These are phyloP conservation scores for Tulasnella sp. DNA, from an alignment of 768 basidiomycete genomes.

Conservation along the genomic window DNA sequence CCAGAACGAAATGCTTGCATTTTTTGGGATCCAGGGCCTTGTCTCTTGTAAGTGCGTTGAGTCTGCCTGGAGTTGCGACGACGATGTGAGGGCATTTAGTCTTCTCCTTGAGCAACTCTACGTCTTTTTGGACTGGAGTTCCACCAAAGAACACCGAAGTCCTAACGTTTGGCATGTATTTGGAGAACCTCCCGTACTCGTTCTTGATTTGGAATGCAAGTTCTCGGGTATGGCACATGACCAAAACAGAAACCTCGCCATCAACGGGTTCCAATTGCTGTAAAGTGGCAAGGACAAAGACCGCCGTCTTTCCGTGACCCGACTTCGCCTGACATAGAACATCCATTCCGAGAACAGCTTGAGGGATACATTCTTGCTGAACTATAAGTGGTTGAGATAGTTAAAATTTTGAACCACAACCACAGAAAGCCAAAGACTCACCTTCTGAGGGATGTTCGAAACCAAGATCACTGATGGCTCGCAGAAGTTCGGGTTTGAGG, in stretches of 20 bases:
- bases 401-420: slow-evolving; percentile 1
- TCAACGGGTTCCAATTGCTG: slow-evolving; percentile 98
- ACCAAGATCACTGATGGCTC: slow-evolving; percentile 97
- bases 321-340: slow-evolving; percentile 99
- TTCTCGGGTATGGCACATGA: slow-evolving; percentile 98
- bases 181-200: slow-evolving; percentile 96
- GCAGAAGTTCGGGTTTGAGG: slow-evolving; percentile 89
- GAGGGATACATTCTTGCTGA: slow-evolving; percentile 99
- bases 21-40: slow-evolving; percentile 90
- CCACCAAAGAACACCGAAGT: slow-evolving; percentile 98
- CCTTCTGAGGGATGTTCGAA: slow-evolving; percentile 99
- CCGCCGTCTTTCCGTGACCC: slow-evolving; percentile 96
- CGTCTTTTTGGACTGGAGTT: slow-evolving; percentile 85
- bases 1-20: slow-evolving; percentile 98
- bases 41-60: slow-evolving; percentile 91
- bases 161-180: slow-evolving; percentile 99
- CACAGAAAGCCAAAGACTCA: slow-evolving; percentile 27
- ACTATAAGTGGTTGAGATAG: slow-evolving; percentile 38
- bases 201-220: slow-evolving; percentile 99
- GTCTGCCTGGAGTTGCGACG: slow-evolving; percentile 93
- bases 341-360: slow-evolving; percentile 98
- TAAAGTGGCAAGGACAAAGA: slow-evolving; percentile 93
- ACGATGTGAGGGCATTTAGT: slow-evolving; percentile 96
- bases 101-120: slow-evolving; percentile 89
- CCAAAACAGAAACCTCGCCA: slow-evolving; percentile 94